Evolutionary conservation across 805 yeast genomes (phyloP), one percentile per base, ranked within the genome.

Genomic region (Yamadazyma laniorum): DNA sequence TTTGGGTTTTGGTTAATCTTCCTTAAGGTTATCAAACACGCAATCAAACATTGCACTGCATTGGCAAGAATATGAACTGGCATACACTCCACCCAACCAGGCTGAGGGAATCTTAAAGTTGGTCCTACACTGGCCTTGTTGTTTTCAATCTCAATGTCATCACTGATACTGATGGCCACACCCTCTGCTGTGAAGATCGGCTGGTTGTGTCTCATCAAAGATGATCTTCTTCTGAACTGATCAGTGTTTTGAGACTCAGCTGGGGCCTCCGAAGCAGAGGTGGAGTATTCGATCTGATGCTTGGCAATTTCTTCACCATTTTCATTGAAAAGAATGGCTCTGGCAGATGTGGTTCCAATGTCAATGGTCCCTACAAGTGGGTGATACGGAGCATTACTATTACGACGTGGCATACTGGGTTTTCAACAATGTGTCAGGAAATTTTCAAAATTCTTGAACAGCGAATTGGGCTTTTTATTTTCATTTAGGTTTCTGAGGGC

Each of bases 71-170:
- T 80, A 59, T 83, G 89, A 35, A 76, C 75, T 8, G 96, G 96
- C 69, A 85, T 84, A 63, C 93, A 89, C 65, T 90, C 96, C 25
- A 88, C 93, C 96, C 96, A 89, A 22, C 95, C 93, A 2, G 91
- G 89, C 47, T 78, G 75, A 2, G 93, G 91, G 58, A 81, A 84
- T 43, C 79, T 63, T 37, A 84, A 65, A n/a, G 93, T 84, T 35
- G 90, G 89, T 23, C 79, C 80, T 18, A 63, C 69, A 25, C 70
- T 60, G 5, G 72, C 67, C 19, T 70, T 58, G 55, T 67, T 67
- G 48, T 76, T 78, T 59, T 83, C 90, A 47, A 83, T 78, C 50
- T 77, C 84, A 37, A 83, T 61, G 45, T 73, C 69, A 44, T 74
- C 79, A 43, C 71, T 52, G 41, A 78, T 78, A 37, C 77, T 73